These are phyloP conservation scores for Xerocomus amazonicus DNA, from an alignment of 1,284 basidiomycete genomes.

Conservation along the genomic window DNA sequence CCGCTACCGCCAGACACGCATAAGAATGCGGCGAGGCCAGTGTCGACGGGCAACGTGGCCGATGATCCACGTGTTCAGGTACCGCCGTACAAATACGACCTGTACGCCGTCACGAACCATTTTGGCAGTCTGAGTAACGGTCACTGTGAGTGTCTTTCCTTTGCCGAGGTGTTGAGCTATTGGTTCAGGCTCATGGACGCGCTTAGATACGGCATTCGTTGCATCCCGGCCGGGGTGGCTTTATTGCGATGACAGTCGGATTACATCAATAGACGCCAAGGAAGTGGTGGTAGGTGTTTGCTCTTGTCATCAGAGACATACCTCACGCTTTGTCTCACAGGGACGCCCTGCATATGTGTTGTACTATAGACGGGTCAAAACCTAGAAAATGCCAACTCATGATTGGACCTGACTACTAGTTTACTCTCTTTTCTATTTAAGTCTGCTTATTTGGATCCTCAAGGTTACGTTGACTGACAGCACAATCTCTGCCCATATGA, in stretches of 20 bases:
- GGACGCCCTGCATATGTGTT: constrained; percentile 85
- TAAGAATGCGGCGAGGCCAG: constrained; percentile 37
- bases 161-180: not conserved
- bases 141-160: constrained; percentile 67
- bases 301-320: not conserved
- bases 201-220: constrained; percentile 80
- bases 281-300: constrained; percentile 76
- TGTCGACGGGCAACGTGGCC: not conserved
- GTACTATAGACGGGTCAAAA: constrained; percentile 75
- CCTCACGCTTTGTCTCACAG: constrained; percentile 40
- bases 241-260: constrained; percentile 84
- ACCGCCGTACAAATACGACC: constrained; percentile 83
- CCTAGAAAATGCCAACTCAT: constrained; percentile 33
- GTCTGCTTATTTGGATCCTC: constrained; percentile 34
- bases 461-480: not conserved
- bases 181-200: not conserved
- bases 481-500: constrained; percentile 17
- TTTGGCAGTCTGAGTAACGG: constrained; percentile 87
- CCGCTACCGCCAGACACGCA: constrained; percentile 65
- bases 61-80: constrained; percentile 78
- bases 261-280: constrained; percentile 64
- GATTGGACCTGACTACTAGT: not conserved
- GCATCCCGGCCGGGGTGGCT: constrained; percentile 78
- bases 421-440: constrained; percentile 32
- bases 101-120: constrained; percentile 91